Percentiles rank a stretch among this genome's conserved stretches.
These are phyloP conservation scores for Cadophora malorum DNA, from an alignment of 2,329 filamentous ascomycete genomes.

Conservation along the genomic window DNA sequence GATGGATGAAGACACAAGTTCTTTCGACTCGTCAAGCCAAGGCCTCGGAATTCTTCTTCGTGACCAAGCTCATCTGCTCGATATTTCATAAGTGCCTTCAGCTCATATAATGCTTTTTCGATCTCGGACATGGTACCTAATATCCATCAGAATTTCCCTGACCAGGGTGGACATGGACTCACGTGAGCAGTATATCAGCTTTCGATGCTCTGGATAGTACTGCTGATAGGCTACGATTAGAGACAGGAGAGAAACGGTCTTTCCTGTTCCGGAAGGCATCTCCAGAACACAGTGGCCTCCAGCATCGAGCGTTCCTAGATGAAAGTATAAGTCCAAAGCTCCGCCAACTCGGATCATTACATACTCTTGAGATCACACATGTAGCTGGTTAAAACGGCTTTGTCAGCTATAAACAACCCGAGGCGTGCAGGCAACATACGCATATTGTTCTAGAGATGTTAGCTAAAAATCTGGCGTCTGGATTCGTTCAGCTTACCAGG, in stretches of 20 bases:
- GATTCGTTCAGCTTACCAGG: slow-evolving; percentile 50
- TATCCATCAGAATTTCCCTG: slow-evolving; percentile 17
- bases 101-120: slow-evolving; percentile 91
- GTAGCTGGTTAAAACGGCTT: slow-evolving; percentile 55
- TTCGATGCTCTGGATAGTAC: slow-evolving; percentile 89
- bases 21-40: slow-evolving; percentile 94
- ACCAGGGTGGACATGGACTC: slow-evolving; percentile 27
- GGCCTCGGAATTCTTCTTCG: slow-evolving; percentile 89
- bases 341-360: slow-evolving; percentile 18
- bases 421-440: slow-evolving; percentile 47
- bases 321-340: slow-evolving; percentile 29
- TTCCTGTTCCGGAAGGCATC: slow-evolving; percentile 98
- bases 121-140: slow-evolving; percentile 97
- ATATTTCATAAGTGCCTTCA: slow-evolving; percentile 95
- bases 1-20: slow-evolving; percentile 96
- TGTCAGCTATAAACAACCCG: slow-evolving; percentile 25
- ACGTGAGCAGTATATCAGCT: slow-evolving; percentile 98
- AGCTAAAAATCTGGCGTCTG: slow-evolving; percentile 25
- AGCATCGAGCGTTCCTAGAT: slow-evolving; percentile 78
- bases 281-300: slow-evolving; percentile 96
- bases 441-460: slow-evolving; percentile 69
- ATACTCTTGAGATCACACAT: slow-evolving; percentile 82
- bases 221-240: slow-evolving; percentile 97
- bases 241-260: slow-evolving; percentile 93
- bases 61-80: slow-evolving; percentile 86